A percentile compares a stretch with the other conserved stretches of the same genome.
Conservation (phyloP, 2,329 filamentous ascomycete species). For the Fusarium phyllophilum region DNA sequence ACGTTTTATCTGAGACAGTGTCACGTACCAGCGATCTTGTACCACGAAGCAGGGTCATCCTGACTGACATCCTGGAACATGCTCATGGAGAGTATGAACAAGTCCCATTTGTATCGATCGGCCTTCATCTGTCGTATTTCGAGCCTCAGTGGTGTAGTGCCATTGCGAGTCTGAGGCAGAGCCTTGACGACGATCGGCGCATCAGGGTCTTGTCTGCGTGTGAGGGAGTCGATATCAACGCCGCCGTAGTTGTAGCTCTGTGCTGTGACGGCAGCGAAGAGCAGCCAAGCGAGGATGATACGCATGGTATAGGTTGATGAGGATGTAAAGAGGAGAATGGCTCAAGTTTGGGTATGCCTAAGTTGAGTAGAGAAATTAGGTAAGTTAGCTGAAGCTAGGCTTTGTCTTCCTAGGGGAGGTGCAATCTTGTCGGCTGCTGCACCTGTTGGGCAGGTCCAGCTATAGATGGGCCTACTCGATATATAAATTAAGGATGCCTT, state of each 20-base stretch:
- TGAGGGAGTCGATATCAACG: conserved; percentile 53
- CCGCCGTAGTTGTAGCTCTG: conserved; percentile 63
- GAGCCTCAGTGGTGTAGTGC: conserved; percentile 60
- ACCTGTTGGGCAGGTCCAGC: conserved; percentile 4
- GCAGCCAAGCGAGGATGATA: conserved; percentile 6
- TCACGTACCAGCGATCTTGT: conserved; percentile 76
- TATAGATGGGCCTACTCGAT: neutral
- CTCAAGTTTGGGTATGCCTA: neutral
- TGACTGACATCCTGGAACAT: conserved; percentile 77
- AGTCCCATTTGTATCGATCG: conserved; percentile 75
- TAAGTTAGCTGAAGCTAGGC: neutral
- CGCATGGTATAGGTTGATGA: conserved; percentile 22
- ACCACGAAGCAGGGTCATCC: conserved; percentile 74
- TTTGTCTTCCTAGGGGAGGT: neutral
- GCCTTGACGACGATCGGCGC: conserved; percentile 55
- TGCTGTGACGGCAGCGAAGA: conserved; percentile 28
- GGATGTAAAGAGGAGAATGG: neutral
- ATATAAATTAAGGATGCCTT: neutral
- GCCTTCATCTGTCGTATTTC: conserved; percentile 75
- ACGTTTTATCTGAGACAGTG: neutral
- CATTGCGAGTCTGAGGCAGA: conserved; percentile 53
- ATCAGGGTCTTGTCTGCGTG: conserved; percentile 53
- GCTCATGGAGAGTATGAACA: conserved; percentile 80
- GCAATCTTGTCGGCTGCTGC: neutral
- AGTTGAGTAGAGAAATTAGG: neutral